phyloP scores from a whole-genome alignment of 768 basidiomycete species.

The Suillus bovinus region DNA sequence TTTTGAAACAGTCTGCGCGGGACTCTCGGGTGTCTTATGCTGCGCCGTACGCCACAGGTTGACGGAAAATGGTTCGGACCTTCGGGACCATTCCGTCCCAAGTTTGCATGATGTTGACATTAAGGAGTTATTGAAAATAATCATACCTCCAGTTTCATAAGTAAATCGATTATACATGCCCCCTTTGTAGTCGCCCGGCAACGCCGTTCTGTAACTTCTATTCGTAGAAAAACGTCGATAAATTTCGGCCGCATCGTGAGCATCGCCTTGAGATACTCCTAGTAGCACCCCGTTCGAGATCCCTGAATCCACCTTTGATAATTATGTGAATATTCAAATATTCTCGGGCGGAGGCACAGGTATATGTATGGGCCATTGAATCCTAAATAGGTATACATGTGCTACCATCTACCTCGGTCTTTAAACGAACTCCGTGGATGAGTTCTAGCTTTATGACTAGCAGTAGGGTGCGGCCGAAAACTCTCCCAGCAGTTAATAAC shows the following conservation, averaged over 20 bases:
- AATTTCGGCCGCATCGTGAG: neutral
- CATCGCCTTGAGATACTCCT: neutral
- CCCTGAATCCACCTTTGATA: neutral
- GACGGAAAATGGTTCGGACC: slow-evolving; percentile 51
- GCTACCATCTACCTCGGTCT: too few relatives aligned
- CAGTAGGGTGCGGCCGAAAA: too few relatives aligned
- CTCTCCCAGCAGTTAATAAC: too few relatives aligned
- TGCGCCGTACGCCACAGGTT: slow-evolving; percentile 25
- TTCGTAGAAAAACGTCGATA: neutral
- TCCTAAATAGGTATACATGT: neutral
- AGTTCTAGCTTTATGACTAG: too few relatives aligned
- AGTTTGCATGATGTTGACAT: slow-evolving; percentile 26
- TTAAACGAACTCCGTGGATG: too few relatives aligned
- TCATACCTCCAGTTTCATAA: too few relatives aligned
- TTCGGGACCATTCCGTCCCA: slow-evolving; percentile 41
- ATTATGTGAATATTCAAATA: neutral
- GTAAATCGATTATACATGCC: too few relatives aligned
- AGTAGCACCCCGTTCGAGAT: neutral
- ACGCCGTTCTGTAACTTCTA: too few relatives aligned
- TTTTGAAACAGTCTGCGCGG: slow-evolving; percentile 34
- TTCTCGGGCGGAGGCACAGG: neutral
- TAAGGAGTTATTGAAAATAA: neutral
- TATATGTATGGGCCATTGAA: neutral
- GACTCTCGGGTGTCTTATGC: slow-evolving; percentile 75
- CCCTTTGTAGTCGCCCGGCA: too few relatives aligned